Conservation (phyloP, 805 yeast genomes). For the Cyberlindnera galapagoensis region DNA sequence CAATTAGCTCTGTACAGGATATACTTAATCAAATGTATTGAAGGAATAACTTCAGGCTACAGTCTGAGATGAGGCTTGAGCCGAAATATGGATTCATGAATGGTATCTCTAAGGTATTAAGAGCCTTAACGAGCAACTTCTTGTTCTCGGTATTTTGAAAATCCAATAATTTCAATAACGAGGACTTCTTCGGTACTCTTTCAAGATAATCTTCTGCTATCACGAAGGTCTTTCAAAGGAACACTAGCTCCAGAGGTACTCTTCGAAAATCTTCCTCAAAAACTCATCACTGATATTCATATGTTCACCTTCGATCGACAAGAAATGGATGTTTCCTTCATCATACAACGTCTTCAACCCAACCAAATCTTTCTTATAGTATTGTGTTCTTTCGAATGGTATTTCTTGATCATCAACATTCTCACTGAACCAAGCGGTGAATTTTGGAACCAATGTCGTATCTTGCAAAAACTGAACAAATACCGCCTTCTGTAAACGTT, state of each 20-base stretch:
- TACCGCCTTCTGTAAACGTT: conserved; percentile 44
- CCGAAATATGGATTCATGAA: too few species aligned
- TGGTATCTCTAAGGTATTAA: too few species aligned
- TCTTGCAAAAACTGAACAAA: conserved; percentile 56
- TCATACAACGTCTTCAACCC: conserved; percentile 49
- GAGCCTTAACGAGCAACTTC: too few species aligned
- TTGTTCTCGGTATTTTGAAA: too few species aligned
- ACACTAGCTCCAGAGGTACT: conserved; percentile 34
- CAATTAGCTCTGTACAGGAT: too few species aligned
- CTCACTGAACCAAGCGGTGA: conserved; percentile 64
- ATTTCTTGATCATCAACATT: conserved; percentile 33
- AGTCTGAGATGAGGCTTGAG: too few species aligned
- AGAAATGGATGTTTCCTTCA: conserved; percentile 39
- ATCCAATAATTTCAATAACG: too few species aligned
- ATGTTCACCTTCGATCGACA: conserved; percentile 50
- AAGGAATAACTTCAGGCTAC: too few species aligned
- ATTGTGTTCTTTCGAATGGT: conserved; percentile 40
- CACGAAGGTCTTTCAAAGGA: conserved; percentile 4
- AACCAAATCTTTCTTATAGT: conserved; percentile 49
- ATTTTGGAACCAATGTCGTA: conserved; percentile 65
- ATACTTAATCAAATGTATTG: too few species aligned
- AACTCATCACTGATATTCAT: conserved; percentile 56
- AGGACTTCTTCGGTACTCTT: too few species aligned
- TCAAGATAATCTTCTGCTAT: neutral
- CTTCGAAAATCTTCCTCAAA: conserved; percentile 34